phyloP scores from a whole-genome alignment of 352 stramenopile genomes.

The Phytophthora lateralis region DNA sequence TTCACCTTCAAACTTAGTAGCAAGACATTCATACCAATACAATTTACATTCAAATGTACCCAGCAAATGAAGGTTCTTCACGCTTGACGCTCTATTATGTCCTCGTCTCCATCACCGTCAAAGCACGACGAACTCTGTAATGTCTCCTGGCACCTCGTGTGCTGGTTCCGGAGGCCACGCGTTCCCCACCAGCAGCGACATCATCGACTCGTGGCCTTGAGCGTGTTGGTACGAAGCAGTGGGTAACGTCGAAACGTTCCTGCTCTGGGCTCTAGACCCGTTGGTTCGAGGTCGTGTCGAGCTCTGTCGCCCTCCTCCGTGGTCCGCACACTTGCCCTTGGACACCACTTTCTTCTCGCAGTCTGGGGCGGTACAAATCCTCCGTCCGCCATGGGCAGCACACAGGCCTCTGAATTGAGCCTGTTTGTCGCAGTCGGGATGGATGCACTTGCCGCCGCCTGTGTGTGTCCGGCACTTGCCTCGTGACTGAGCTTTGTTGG shows the following conservation, averaged over 20 bases:
- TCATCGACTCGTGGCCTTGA: background rate
- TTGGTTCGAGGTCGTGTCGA: background rate
- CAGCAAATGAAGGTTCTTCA: background rate
- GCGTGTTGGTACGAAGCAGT: background rate
- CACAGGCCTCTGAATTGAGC: slow-evolving; percentile 26
- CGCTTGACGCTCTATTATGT: background rate
- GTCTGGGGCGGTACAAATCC: slow-evolving; percentile 12
- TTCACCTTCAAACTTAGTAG: background rate
- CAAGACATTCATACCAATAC: no score
- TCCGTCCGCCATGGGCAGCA: slow-evolving; percentile 17
- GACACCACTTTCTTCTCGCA: slow-evolving; percentile 31
- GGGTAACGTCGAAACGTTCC: no score
- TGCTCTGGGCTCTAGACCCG: background rate
- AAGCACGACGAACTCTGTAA: slow-evolving; percentile 1
- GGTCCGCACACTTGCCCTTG: slow-evolving; percentile 25
- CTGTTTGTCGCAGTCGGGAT: slow-evolving; percentile 22
- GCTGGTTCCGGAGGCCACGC: background rate
- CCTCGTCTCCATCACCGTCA: background rate
- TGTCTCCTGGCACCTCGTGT: background rate
- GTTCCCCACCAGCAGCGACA: background rate
- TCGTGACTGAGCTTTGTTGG: slow-evolving; percentile 21
- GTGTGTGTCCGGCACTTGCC: slow-evolving; percentile 25
- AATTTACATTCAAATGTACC: no score
- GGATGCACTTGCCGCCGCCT: slow-evolving; percentile 17
- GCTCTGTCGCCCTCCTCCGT: slow-evolving; percentile 17